Evolutionary conservation across 2,329 filamentous ascomycete genomes (phyloP).

Genomic region (Xylaria sp.): DNA sequence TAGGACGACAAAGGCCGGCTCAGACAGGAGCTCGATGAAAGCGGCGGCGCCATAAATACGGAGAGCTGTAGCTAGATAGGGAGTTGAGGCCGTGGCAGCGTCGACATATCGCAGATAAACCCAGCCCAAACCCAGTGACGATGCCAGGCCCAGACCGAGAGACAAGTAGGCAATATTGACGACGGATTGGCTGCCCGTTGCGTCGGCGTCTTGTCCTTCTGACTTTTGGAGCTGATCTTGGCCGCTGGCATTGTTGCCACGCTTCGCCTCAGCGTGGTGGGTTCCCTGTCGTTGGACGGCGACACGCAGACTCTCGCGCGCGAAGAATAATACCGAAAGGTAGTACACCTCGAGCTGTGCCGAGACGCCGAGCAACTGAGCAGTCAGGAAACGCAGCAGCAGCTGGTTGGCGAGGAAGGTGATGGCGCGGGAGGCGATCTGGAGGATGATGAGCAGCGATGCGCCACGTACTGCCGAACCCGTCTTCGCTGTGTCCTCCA

Average conservation of each 20-base stretch:
- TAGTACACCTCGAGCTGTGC: conserved; percentile 93
- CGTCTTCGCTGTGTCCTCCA: conserved; percentile 6
- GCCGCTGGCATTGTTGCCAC: background rate
- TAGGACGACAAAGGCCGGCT: conserved; percentile 88
- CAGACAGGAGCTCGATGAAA: conserved; percentile 77
- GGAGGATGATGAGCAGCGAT: conserved; percentile 84
- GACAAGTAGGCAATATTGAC: conserved; percentile 89
- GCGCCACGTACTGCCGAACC: conserved; percentile 68
- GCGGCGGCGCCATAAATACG: conserved; percentile 62
- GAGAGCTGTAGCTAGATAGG: conserved; percentile 64
- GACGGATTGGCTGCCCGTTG: conserved; percentile 69
- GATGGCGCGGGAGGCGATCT: conserved; percentile 82
- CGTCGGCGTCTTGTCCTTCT: conserved; percentile 26
- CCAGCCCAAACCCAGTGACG: conserved; percentile 68
- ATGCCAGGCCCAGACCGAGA: conserved; percentile 68
- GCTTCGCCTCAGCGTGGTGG: background rate
- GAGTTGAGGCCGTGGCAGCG: conserved; percentile 58
- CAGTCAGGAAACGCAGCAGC: conserved; percentile 85
- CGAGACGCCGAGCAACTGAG: conserved; percentile 81
- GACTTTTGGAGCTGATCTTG: background rate
- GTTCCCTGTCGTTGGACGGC: conserved; percentile 78
- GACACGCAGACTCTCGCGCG: conserved; percentile 88
- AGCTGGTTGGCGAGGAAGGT: conserved; percentile 94
- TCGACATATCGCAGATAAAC: conserved; percentile 67
- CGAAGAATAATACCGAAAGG: conserved; percentile 91